Evolutionary conservation across 176 grass and related monocot species (phyloP).

Genomic region (Sorghum bicolor): Sorghum_bicolor_NCBIv3 NC_012871.2:59318001-59318500

Average conservation of each 20-base stretch:
- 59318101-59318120: neutral
- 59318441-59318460: neutral
- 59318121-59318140: neutral
- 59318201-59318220: neutral
- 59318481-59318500: neutral
- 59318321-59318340: neutral
- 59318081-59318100: neutral
- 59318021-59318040: neutral
- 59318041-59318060: neutral
- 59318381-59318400: neutral
- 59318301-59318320: neutral
- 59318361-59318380: neutral
- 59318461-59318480: neutral
- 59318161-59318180: neutral
- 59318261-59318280: neutral
- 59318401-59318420: neutral
- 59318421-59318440: neutral
- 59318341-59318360: neutral
- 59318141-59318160: neutral
- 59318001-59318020: neutral
- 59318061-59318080: neutral
- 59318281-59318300: neutral
- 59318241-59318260: neutral
- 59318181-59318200: conserved; percentile 6
- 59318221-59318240: neutral